Evolutionary conservation across 2,329 filamentous ascomycete species (phyloP), one percentile per base, ranked within the genome.

Genomic region (Talaromyces sp.): DNA sequence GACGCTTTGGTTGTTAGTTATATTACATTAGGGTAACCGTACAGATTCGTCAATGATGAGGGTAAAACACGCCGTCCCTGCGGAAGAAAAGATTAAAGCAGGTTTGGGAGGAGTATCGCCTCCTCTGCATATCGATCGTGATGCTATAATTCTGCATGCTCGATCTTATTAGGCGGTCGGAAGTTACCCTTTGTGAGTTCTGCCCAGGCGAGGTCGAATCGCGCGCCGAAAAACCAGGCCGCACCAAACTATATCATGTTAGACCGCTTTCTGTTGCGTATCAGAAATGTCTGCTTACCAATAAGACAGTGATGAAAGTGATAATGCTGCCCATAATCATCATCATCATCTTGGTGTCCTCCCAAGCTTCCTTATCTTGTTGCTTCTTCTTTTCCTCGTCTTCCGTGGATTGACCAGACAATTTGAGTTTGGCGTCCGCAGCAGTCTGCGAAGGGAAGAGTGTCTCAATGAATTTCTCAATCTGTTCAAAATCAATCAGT

Each of bases 391-490:
- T 79, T 65, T 81, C 78, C 71, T 81, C 82, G 61, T 79, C 83
- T 70, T 91, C 87, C 65, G 85, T 81, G 8, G 84, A 71, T 64
- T 84, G 81, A 72, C 83, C 82, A 5, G 76, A 75, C 65, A 84
- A 77, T 61, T 72, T 72, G 25, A 74, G 73, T 63, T 75, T 70
- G 61, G 79, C 78, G 35, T 80, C 77, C 71, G 89, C 87, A 50
- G 90, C 84, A 66, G 90, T 87, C 76, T 96, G 92, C 8, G 86
- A 84, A 3, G 95, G 95, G 85, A 93, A 98, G 69, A 98, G 87
- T 5, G 87, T 88, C 77, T 98, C 93, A 74, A 98, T 96, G 75
- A 96, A 96, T 81, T 95, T 90, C 76, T 98, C 93, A 67, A 96
- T 91, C 90, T 95, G 70, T 3, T 31, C 3, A 11, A 1, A 46